These are phyloP conservation scores for Fusarium sp. DNA, from an alignment of 2,329 filamentous ascomycete species.

Conservation along the genomic window DNA sequence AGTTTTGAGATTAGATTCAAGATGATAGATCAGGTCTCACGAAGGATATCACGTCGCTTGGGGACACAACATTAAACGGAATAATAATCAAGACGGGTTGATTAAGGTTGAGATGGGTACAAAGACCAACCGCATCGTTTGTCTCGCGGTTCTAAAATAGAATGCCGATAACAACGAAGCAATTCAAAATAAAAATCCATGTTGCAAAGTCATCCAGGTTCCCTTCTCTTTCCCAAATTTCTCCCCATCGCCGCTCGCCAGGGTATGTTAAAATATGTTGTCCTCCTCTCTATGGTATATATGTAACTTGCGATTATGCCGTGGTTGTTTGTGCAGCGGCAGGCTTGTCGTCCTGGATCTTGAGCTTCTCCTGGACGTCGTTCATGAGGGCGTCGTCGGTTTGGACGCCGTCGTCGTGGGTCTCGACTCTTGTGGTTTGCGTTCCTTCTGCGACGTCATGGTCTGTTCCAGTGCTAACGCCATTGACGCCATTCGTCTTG, in stretches of 20 bases:
- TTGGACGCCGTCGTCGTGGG: constrained; percentile 44
- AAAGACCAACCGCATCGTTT: constrained; percentile 1
- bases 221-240: neutral
- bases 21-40: neutral
- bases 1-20: neutral
- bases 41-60: neutral
- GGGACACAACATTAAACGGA: neutral
- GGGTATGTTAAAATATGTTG: constrained; percentile 30
- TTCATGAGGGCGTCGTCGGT: constrained; percentile 45
- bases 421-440: constrained; percentile 39
- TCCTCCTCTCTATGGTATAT: constrained; percentile 21
- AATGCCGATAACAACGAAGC: constrained; percentile 11
- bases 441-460: constrained; percentile 42
- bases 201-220: neutral
- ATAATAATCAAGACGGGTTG: constrained; percentile 9
- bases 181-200: constrained; percentile 13
- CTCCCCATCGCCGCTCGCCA: neutral
- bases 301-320: constrained; percentile 13
- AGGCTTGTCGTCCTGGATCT: constrained; percentile 43
- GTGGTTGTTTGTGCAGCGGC: constrained; percentile 19
- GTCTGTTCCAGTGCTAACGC: constrained; percentile 6
- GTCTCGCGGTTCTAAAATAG: constrained; percentile 14
- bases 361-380: constrained; percentile 49
- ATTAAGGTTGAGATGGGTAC: neutral
- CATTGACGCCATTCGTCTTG: neutral